phyloP scores from a whole-genome alignment of 106 monocot genomes.

The Dendrobium huoshanense region DNA sequence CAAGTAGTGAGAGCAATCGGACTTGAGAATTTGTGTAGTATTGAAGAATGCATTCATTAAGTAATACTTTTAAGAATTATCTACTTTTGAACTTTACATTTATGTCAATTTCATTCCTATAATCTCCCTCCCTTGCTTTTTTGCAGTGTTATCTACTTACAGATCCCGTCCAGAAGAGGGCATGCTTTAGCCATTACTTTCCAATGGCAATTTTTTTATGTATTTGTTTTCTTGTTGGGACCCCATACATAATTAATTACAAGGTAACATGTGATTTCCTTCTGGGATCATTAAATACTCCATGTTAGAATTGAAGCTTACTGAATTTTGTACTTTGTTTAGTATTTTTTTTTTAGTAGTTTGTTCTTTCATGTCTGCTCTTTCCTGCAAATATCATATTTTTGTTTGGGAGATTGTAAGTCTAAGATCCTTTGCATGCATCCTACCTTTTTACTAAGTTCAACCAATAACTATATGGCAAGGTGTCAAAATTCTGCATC shows the following conservation, averaged over 20 bases:
- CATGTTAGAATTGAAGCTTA: not conserved
- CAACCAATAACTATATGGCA: not conserved
- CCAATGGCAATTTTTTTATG: conserved; percentile 14
- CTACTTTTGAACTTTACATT: not conserved
- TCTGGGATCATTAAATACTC: not conserved
- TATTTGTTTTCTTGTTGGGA: conserved; percentile 18
- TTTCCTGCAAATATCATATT: not conserved
- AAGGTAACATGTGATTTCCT: conserved; percentile 12
- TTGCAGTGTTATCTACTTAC: conserved; percentile 17
- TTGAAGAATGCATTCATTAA: not conserved
- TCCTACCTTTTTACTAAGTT: not conserved
- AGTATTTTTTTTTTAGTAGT: not conserved
- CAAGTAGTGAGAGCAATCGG: too few species aligned
- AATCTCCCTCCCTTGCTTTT: not conserved
- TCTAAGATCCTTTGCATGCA: not conserved
- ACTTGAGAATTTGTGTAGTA: not conserved
- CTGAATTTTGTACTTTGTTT: not conserved
- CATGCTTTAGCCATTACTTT: conserved; percentile 17
- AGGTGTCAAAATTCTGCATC: not conserved
- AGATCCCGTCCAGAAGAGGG: conserved; percentile 20
- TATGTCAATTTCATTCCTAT: not conserved
- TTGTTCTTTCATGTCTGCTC: not conserved
- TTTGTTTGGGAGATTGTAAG: not conserved
- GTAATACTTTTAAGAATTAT: not conserved
- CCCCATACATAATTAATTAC: conserved; percentile 25